Percentiles rank a stretch among this genome's conserved stretches.
Conservation (phyloP, 192 early-diverging fungal species). For the Rhizophagus sp. region DNA sequence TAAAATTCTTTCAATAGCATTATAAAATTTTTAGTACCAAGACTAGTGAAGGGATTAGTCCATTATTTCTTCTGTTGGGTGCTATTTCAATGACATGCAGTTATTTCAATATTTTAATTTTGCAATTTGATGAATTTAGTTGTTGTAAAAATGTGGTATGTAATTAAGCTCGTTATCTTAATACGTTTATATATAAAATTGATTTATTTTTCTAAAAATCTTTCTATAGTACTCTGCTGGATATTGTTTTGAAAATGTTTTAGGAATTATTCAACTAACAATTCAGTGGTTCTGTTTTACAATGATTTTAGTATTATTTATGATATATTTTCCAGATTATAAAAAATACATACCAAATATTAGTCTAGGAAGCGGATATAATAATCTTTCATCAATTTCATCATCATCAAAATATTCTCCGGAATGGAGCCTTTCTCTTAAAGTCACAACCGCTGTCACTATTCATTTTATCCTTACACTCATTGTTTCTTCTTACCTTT, state of each 20-base stretch:
- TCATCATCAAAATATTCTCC: slow-evolving; percentile 35
- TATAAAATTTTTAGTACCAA: slow-evolving; percentile 52
- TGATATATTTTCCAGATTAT: slow-evolving; percentile 69
- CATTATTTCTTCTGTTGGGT: slow-evolving; percentile 58
- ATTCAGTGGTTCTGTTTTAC: slow-evolving; percentile 69
- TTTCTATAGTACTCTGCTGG: slow-evolving; percentile 22
- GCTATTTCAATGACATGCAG: slow-evolving; percentile 55
- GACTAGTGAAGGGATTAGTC: slow-evolving; percentile 59
- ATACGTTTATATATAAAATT: neutral
- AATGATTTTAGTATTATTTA: slow-evolving; percentile 65
- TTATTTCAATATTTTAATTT: slow-evolving; percentile 55
- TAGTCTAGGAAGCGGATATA: slow-evolving; percentile 20
- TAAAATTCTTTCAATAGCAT: slow-evolving; percentile 35
- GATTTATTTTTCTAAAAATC: neutral
- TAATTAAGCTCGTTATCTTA: neutral
- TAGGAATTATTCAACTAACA: slow-evolving; percentile 63
- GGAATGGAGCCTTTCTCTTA: slow-evolving; percentile 56
- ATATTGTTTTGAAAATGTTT: slow-evolving; percentile 58
- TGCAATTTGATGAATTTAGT: slow-evolving; percentile 48
- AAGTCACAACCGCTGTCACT: slow-evolving; percentile 51
- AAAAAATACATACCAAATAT: slow-evolving; percentile 20
- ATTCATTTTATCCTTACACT: slow-evolving; percentile 56
- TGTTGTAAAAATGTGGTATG: slow-evolving; percentile 52
- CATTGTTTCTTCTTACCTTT: slow-evolving; percentile 52
- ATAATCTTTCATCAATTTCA: slow-evolving; percentile 14